Evolutionary conservation across 2,329 filamentous ascomycete species (phyloP).

Genomic region (Nemania sp.): DNA sequence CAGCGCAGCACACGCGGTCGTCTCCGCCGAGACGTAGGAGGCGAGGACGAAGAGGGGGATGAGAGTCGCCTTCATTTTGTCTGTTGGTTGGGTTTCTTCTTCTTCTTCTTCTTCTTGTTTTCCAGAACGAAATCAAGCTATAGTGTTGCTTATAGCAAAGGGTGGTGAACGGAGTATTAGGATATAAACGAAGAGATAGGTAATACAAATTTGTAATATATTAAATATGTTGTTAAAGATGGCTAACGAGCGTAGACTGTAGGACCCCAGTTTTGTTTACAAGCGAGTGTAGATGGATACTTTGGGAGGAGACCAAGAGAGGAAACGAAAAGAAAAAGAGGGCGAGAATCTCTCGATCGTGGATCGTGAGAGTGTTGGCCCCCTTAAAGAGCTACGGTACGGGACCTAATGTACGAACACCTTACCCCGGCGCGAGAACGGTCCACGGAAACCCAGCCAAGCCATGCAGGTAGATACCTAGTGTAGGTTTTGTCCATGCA

Average conservation of each 20-base stretch:
- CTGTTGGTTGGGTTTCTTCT: not conserved
- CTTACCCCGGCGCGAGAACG: conserved; percentile 8
- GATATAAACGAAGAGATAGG: not conserved
- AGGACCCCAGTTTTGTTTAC: not conserved
- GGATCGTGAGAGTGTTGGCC: not conserved
- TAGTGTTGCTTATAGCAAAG: not conserved
- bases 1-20: conserved; percentile 40
- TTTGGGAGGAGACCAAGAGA: no score
- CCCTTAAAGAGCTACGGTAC: not conserved
- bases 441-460: not conserved
- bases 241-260: conserved; percentile 5
- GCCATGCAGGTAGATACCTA: not conserved
- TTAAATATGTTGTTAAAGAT: not conserved
- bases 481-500: conserved; percentile 3
- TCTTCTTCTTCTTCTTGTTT: no score
- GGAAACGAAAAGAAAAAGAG: not conserved
- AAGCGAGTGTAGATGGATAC: conserved; percentile 2
- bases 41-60: conserved; percentile 35
- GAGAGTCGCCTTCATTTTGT: conserved; percentile 33
- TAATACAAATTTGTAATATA: not conserved
- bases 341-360: not conserved
- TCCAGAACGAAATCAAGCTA: not conserved
- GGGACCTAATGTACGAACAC: no score
- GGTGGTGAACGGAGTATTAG: not conserved
- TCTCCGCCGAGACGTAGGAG: conserved; percentile 24